Evolutionary conservation across 371 early-diverging fungal genomes (phyloP), one percentile per base, ranked within the genome.

Genomic region (Mucor sp.): DNA sequence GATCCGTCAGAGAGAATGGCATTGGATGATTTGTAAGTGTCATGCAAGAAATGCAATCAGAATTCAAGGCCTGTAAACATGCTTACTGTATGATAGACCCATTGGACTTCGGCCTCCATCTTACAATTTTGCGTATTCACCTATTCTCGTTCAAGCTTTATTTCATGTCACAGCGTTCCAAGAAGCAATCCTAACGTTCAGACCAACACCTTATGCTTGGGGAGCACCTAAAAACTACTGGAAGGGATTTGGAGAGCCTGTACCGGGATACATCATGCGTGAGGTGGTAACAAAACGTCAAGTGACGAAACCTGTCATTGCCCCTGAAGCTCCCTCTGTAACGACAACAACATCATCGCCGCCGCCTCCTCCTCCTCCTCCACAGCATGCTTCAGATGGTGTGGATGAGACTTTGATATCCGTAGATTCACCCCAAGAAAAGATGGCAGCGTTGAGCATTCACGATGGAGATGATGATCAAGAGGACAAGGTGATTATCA

Each of bases 41-140:
- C 25, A 23, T 23, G 23, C 6, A 19, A 35, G 5, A n/a, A 25
- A 8, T 37, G 25, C 53, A 23, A 27, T 17, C 39, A 11, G 4
- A 15, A 15, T 6, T 7, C 21, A 15, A 5, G 48, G 12, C 50
- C 25, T 28, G 23, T n/a, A 30, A 2, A 23, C n/a, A 28, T 23
- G 19, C 14, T 3, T 23, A 11, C 28, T 12, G 12, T 32, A 7
- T 30, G 3, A 21, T 65, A 82, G 83, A 43, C 80, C 81, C 14
- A 67, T 80, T 41, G 83, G 80, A 11, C 60, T 83, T 33, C 67
- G 83, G 9, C 83, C 83, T 25, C 83, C 83, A 15, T 65, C 71
- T 0, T 80, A 75, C 27, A 67, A 77, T 27, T 79, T 72, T 35
- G 61, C 77, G 3, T 81, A 75, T 69, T 62, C 72, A 6, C 81